Evolutionary conservation across 2,329 filamentous ascomycete genomes (phyloP).

Genomic region (Scedosporium boydii): DNA sequence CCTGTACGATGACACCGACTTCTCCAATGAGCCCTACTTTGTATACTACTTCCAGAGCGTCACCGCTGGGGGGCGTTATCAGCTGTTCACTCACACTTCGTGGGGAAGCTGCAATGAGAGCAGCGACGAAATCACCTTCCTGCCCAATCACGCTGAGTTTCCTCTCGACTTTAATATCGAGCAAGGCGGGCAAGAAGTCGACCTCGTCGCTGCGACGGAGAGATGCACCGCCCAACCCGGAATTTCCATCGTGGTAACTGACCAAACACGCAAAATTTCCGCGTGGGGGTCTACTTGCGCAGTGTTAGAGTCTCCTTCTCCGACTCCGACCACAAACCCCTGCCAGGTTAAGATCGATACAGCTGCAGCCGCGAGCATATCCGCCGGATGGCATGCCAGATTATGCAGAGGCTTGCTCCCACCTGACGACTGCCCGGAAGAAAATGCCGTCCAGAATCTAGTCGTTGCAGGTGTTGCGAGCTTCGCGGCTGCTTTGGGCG

Average conservation of each 20-base stretch:
- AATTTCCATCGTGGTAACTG: slow-evolving; percentile 10
- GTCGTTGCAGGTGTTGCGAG: slow-evolving; percentile 6
- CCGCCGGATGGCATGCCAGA: slow-evolving; percentile 1
- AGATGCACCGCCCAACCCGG: slow-evolving; percentile 13
- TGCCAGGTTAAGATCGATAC: slow-evolving; percentile 12
- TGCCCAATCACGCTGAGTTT: slow-evolving; percentile 7
- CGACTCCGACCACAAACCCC: slow-evolving; percentile 9
- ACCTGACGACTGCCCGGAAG: slow-evolving; percentile 11
- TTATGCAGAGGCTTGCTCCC: slow-evolving; percentile 8
- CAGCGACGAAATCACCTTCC: slow-evolving; percentile 1
- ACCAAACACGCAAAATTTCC: slow-evolving; percentile 5
- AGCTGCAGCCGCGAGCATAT: slow-evolving; percentile 12
- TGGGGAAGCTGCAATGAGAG: slow-evolving; percentile 10
- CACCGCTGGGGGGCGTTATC: slow-evolving; percentile 6
- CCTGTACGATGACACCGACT: neutral
- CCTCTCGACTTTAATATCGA: slow-evolving; percentile 10
- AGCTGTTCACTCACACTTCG: slow-evolving; percentile 2
- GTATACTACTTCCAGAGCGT: slow-evolving; percentile 7
- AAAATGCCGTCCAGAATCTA: slow-evolving; percentile 2
- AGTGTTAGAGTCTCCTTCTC: slow-evolving; percentile 5
- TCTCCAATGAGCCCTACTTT: slow-evolving; percentile 9
- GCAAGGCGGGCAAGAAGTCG: slow-evolving; percentile 32
- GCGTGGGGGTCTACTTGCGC: slow-evolving; percentile 3
- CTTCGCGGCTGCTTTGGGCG: slow-evolving; percentile 8
- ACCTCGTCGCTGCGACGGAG: slow-evolving; percentile 41